Evolutionary conservation across 805 yeast genomes (phyloP).

Genomic region (Blastobotrys chiropterorum): DNA sequence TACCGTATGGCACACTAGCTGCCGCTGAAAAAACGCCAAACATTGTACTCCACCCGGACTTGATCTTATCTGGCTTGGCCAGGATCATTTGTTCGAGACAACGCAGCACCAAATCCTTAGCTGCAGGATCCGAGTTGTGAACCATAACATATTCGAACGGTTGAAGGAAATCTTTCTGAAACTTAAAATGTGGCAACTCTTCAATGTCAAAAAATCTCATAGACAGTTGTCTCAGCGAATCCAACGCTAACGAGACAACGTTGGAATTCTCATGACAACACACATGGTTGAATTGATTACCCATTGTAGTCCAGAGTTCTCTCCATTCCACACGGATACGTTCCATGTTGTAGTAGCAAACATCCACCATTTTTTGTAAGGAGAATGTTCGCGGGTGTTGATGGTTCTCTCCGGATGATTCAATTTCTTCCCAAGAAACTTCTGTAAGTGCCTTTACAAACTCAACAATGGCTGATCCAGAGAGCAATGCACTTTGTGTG

Average conservation of each 20-base stretch:
- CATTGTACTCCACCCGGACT: slow-evolving; percentile 93
- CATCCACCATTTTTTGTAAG: slow-evolving; percentile 91
- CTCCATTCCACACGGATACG: slow-evolving; percentile 97
- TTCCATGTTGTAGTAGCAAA: slow-evolving; percentile 94
- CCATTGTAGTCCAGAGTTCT: slow-evolving; percentile 90
- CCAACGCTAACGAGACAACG: slow-evolving; percentile 85
- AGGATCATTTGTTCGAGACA: slow-evolving; percentile 81
- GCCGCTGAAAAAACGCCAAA: slow-evolving; percentile 72
- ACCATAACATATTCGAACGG: slow-evolving; percentile 80
- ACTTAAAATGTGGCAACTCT: slow-evolving; percentile 90
- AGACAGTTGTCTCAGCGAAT: slow-evolving; percentile 86
- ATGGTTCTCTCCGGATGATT: slow-evolving; percentile 67
- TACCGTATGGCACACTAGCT: slow-evolving; percentile 45
- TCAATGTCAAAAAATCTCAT: slow-evolving; percentile 90
- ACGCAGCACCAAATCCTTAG: slow-evolving; percentile 83
- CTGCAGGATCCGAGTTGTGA: slow-evolving; percentile 60
- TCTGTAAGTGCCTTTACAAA: slow-evolving; percentile 83
- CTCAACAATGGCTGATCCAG: slow-evolving; percentile 78
- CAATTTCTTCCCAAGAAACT: slow-evolving; percentile 86
- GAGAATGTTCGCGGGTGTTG: slow-evolving; percentile 86
- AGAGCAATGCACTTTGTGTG: slow-evolving; percentile 69
- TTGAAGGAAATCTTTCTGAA: slow-evolving; percentile 86
- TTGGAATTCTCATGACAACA: slow-evolving; percentile 73
- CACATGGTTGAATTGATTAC: slow-evolving; percentile 76
- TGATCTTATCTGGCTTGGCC: slow-evolving; percentile 65